Conservation (phyloP, 2,329 filamentous ascomycete species). For the Apiospora phragmitis region DNA sequence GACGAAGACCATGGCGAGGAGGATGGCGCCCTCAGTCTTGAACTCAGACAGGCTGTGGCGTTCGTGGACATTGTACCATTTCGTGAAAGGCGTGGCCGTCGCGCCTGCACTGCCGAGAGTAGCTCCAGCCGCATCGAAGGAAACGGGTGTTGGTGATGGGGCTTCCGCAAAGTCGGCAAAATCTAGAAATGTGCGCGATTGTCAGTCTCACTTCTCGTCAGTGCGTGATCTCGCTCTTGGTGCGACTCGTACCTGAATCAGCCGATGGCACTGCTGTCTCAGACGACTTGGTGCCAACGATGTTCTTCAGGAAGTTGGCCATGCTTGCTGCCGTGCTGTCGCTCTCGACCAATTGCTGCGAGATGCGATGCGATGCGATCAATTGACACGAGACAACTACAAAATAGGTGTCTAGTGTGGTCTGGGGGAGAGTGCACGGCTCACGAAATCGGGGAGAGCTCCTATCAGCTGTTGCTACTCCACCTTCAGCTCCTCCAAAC, state of each 20-base stretch:
- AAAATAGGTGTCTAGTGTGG: constrained; percentile 7
- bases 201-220: constrained; percentile 2
- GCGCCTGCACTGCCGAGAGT: constrained; percentile 45
- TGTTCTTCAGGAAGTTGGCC: constrained; percentile 64
- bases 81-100: constrained; percentile 70
- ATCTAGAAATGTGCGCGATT: constrained; percentile 53
- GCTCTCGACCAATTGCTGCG: constrained; percentile 3
- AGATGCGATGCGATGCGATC: constrained; percentile 18
- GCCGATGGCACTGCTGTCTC: constrained; percentile 49
- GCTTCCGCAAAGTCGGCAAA: constrained; percentile 91
- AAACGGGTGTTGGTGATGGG: constrained; percentile 62
- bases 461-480: background rate
- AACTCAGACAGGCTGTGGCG: constrained; percentile 83
- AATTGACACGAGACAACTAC: constrained; percentile 14
- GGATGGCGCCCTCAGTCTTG: constrained; percentile 79
- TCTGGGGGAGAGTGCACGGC: background rate
- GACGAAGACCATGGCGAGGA: constrained; percentile 73
- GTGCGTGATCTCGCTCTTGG: background rate
- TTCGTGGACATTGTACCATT: constrained; percentile 97
- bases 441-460: constrained; percentile 5
- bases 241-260: constrained; percentile 64
- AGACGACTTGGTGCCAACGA: constrained; percentile 67
- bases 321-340: constrained; percentile 37
- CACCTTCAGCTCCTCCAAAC: constrained; percentile 1
- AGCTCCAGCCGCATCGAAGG: constrained; percentile 49